Evolutionary conservation across 1,139 yeast genomes (phyloP).

Genomic region (Geotrichum cucujoidarum): DNA sequence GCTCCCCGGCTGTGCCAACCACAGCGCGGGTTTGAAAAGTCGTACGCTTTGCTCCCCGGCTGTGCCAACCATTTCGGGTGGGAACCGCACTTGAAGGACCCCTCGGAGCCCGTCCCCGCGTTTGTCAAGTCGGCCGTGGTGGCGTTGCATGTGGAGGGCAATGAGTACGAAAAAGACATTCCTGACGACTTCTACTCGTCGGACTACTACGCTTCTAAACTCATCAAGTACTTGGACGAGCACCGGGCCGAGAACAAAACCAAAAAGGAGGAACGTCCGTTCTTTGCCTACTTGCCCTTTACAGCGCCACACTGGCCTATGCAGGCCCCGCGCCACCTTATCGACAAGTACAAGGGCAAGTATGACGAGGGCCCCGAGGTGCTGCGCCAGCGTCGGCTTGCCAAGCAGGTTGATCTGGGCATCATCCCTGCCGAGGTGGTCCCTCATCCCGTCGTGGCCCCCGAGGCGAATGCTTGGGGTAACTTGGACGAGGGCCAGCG

Average conservation of each 20-base stretch:
- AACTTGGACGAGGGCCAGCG: conserved; percentile 40
- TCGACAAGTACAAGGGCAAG: conserved; percentile 46
- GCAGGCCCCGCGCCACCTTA: conserved; percentile 49
- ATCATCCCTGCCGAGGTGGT: conserved; percentile 42
- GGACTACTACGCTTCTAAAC: conserved; percentile 44
- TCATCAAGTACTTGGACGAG: conserved; percentile 38
- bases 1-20: conserved; percentile 57
- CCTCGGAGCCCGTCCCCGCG: conserved; percentile 22
- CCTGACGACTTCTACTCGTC: conserved; percentile 47
- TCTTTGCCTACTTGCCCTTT: conserved; percentile 49
- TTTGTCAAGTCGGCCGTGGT: conserved; percentile 22
- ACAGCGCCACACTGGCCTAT: conserved; percentile 64
- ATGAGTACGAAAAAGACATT: conserved; percentile 25
- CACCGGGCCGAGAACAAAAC: conserved; percentile 8
- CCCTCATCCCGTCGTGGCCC: conserved; percentile 47
- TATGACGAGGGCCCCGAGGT: conserved; percentile 49
- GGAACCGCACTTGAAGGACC: conserved; percentile 38
- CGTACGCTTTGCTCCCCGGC: conserved; percentile 52
- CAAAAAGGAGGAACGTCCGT: conserved; percentile 38
- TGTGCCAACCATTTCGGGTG: conserved; percentile 57
- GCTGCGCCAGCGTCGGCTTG: conserved; percentile 41
- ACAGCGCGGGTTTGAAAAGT: conserved; percentile 50
- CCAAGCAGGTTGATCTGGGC: conserved; percentile 43
- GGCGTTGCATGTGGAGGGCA: conserved; percentile 40
- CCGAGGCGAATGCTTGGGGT: conserved; percentile 42